Base-by-base conservation (phyloP, 2,329 filamentous ascomycete genomes). In the Pseudogymnoascus pannorum region DNA sequence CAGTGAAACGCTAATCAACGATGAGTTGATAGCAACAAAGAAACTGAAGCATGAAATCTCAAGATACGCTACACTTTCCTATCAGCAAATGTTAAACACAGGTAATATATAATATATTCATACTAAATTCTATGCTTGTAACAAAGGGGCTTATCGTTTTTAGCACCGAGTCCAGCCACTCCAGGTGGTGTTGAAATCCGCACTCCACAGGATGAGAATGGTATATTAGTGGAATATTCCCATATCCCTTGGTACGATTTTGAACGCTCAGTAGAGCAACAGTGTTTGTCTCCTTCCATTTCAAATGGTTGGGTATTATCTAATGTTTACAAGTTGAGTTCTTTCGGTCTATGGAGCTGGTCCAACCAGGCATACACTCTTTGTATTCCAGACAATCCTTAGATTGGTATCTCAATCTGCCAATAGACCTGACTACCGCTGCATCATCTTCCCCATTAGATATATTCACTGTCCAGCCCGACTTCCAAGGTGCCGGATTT, bases 201-300 rank as follows among this genome's bases (percentile, higher is more conserved):
- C 48, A 64, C 64, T 7, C 64, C 64, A 57, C 60, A 9, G 61
- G 44, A 44, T 33, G 60, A 48, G 29, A 24, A 4, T n/a, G 14
- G 9, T 42, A 20, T 18, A 61, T 62, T 61, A 58, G 64, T 65
- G 61, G 38, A 63, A 14, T 65, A 64, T 40, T 59, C 64, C 5
- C 59, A 63, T 60, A 64, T 65, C 58, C 64, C 64, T 4, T 65
- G 64, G 64, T 65, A 63, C 61, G 62, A 64, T 33, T 65, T 65
- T 48, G 64, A 65, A 57, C 57, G 12, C 24, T 42, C 61, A n/a
- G 57, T 64, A 14, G 42, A 62, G 20, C n/a, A 29, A 57, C 24
- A 61, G 26, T 48, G 61, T 64, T 59, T 59, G 61, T 57, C 16
- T 59, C 44, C 26, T 59, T 35, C 26, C 60, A 12, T 58, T 40